These are phyloP conservation scores for Wickerhamiella parazyma DNA, from an alignment of 805 yeast genomes.

Conservation along the genomic window DNA sequence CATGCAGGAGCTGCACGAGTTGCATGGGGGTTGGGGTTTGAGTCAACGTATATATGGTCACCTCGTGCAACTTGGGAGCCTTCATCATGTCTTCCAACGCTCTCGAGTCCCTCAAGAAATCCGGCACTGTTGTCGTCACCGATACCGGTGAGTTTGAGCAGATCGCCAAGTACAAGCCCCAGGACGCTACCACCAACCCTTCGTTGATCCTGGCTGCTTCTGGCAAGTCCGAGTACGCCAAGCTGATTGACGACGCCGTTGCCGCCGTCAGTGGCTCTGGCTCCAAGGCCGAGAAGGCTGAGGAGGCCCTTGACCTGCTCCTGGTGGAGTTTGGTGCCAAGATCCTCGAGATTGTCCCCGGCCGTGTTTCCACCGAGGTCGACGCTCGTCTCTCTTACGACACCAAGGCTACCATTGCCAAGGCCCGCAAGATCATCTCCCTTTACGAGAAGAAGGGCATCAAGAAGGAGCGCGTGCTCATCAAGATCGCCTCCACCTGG, in stretches of 20 bases:
- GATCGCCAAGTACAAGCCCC: constrained; percentile 95
- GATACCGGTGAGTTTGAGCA: constrained; percentile 98
- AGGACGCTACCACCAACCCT: constrained; percentile 99
- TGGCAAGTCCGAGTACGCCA: constrained; percentile 76
- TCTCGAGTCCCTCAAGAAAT: constrained; percentile 80
- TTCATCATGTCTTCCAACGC: constrained; percentile 35
- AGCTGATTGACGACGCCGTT: constrained; percentile 81
- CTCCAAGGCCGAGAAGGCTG: constrained; percentile 43
- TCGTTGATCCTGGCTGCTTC: constrained; percentile 93
- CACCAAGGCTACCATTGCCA: constrained; percentile 83
- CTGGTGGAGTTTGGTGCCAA: constrained; percentile 93
- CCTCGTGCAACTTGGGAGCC: neutral
- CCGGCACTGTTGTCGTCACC: constrained; percentile 94
- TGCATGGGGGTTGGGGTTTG: neutral
- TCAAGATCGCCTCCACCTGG: constrained; percentile 96
- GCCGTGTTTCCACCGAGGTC: constrained; percentile 98
- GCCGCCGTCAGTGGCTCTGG: constrained; percentile 52
- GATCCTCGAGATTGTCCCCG: constrained; percentile 90
- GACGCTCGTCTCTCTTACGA: constrained; percentile 97
- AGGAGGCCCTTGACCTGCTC: constrained; percentile 76
- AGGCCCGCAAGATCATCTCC: constrained; percentile 82
- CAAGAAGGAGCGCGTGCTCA: constrained; percentile 75
- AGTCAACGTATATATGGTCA: neutral
- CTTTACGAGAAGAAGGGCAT: constrained; percentile 80
- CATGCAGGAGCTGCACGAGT: neutral